Base-by-base conservation (phyloP, 345 rosid species). In the Trapa incisa region DNA sequence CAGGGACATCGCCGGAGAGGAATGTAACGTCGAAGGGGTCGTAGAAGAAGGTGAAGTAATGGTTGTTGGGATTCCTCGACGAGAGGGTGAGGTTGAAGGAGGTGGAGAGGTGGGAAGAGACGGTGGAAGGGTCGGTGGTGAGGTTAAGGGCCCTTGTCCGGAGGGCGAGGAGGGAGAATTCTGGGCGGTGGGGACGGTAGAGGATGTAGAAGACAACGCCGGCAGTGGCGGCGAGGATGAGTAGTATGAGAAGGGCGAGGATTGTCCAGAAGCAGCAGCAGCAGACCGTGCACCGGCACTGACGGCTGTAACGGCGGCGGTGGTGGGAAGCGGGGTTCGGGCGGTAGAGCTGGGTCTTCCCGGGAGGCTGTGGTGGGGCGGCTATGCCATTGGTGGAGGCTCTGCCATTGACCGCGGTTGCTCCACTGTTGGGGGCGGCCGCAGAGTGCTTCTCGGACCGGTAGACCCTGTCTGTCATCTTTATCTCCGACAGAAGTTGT, bases 241-340 rank as follows among this genome's bases (percentile, higher is more conserved):
- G 78, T 43, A 89, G 68, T 69, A 89, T 63, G 17, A 94, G 85
- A 53, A 89, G 6, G 22, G 81, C 4, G 42, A 94, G 85, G 42
- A 89, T 72, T 32, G 84, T 72, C 99, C 99, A 94, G 81, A 91
- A 91, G 79, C 89, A 89, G 66, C 81, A 87, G 70, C 99, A 85
- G 68, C 97, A 94, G 81, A 96, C 83, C 56, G 82, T 71, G 80
- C 77, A 84, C 41, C 91, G 84, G 5, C 86, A 83, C 8, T 88
- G 75, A n/a, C 68, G 39, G 71, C 58, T 87, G 11, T 80, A 11
- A 13, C 48, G 69, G 77, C 80, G 76, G 54, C 66, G 70, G 74
- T 57, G 69, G 29, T 22, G 29, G 37, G 71, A 71, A 60, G 69
- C 84, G 42, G 87, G 85, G 75, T 84, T 83, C 8, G 86, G 76